phyloP scores from a whole-genome alignment of 805 yeast species.

The Isabelozyma heimii region DNA sequence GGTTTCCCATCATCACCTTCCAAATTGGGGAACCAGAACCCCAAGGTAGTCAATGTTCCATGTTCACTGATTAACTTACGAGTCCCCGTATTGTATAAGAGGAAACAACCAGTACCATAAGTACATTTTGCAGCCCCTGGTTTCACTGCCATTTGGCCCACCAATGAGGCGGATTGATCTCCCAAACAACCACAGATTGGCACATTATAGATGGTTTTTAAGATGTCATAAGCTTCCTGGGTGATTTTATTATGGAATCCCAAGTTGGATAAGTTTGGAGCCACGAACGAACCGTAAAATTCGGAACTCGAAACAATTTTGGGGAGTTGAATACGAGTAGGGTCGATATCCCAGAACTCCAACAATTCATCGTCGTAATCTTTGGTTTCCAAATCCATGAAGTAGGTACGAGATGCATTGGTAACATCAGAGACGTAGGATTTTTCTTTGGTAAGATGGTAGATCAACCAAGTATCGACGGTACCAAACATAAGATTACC shows the following conservation, averaged over 20 bases:
- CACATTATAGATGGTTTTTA: slow-evolving; percentile 50
- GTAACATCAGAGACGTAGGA: slow-evolving; percentile 82
- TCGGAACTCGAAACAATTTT: slow-evolving; percentile 77
- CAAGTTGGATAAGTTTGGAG: slow-evolving; percentile 55
- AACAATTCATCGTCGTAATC: slow-evolving; percentile 76
- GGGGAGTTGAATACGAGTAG: slow-evolving; percentile 63
- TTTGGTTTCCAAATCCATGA: slow-evolving; percentile 75
- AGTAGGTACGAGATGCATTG: slow-evolving; percentile 87
- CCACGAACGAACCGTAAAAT: slow-evolving; percentile 66
- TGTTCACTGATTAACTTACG: slow-evolving; percentile 66
- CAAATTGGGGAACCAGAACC: slow-evolving; percentile 80
- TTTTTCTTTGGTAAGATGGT: slow-evolving; percentile 70
- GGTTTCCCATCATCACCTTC: slow-evolving; percentile 52
- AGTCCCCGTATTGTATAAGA: slow-evolving; percentile 82
- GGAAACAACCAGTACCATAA: slow-evolving; percentile 93
- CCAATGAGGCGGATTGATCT: slow-evolving; percentile 90
- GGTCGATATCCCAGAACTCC: slow-evolving; percentile 77
- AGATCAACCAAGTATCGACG: slow-evolving; percentile 90
- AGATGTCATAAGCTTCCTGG: slow-evolving; percentile 49
- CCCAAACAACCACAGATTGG: slow-evolving; percentile 92
- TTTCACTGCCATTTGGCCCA: slow-evolving; percentile 84
- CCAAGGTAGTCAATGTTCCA: slow-evolving; percentile 87
- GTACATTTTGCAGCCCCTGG: slow-evolving; percentile 92
- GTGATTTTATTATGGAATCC: slow-evolving; percentile 53
- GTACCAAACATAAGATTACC: slow-evolving; percentile 84